Base-by-base conservation (phyloP, 106 monocot species). In the Alisma plantagoaquatica region DNA sequence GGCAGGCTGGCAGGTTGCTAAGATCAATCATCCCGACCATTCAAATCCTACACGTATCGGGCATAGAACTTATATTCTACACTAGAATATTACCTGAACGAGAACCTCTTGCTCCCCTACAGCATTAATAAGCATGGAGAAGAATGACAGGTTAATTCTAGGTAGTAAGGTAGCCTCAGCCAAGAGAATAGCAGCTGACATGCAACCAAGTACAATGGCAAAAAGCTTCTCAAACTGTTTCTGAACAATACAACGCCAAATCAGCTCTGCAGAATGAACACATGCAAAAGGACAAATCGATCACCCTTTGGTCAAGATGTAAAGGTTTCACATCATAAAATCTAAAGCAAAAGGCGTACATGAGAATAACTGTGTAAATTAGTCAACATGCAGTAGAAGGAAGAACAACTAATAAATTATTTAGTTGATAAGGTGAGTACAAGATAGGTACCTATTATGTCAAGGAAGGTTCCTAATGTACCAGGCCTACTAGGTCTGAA, bases 111-210 rank as follows among this genome's bases (percentile, higher is more conserved):
- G 84, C 31, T 81, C 78, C 46, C 88, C 81, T 14, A 96, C 94
- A 18, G 84, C 77, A 38, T 88, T 88, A 51, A 96, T 78, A 67
- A 96, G 83, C 70, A 88, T 75, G 29, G 94, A 96, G 32, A 96
- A 88, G 18, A 96, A 66, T 23, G 94, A 96, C 19, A 96, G 69
- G 70, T 96, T 84, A 64, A 88, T 78, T 41, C 79, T 88, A 10
- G 88, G 94, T 51, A 96, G 72, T 10, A 96, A 46, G 38, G 94
- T 96, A 17, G 94, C 94, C 49, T 96, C 94, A 31, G 94, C 94
- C 75, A 96, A 70, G n/a, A 96, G 79, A 65, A 96, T 96, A 18
- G 94, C 94, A 63, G 47, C 81, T 33, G 94, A 96, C 64, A 96
- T 96, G 48, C 70, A 77, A 54, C 81, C 88, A 53, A 96, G 78